Base-by-base conservation (phyloP, 768 basidiomycete genomes). In the Auricularia sp. region DNA sequence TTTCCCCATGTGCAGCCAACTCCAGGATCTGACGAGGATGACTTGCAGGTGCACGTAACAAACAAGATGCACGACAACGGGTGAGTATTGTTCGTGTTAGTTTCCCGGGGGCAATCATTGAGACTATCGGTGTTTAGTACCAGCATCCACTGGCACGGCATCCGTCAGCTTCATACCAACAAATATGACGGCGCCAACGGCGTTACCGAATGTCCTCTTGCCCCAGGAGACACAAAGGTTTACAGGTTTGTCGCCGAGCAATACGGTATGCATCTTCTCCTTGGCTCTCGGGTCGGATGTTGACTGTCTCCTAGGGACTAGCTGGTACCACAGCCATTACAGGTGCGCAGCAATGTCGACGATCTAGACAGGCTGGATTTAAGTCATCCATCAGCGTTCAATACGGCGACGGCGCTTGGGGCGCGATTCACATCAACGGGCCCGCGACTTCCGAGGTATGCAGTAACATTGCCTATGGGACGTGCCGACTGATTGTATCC, bases 401-500 rank as follows among this genome's bases (percentile, higher is more conserved):
- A 35, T 59, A 59, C 3, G 56, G 56, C 6, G 56, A 59, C 24
- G 56, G 56, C 1, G 29, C 34, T 8, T 59, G 24, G 24, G 56
- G 56, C 13, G 29, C 56, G 34, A 59, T 59, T 24, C 56, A 29
- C 7, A 59, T 59, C 56, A 59, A 59, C 33, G 56, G 56, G 24
- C 56, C 56, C 7, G 56, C 56, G 8, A 29, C 29, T 6, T 8
- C 47, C 5, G 47, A 51, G 47, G 47, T 51, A 51, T 18, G 47
- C 21, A 16, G 2, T 45, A 10, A 18, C 44, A 45, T 45, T 11
- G 10, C 44, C 10, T 1, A 45, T 10, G 44, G 11, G 44, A 45
- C 18, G 44, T 45, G 11, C 44, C 18, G 11, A 45, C 10, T 45
- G 14, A 18, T 21, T 51, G 81, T 90, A 71, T 86, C 29, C 29